Evolutionary conservation across 2,329 filamentous ascomycete genomes (phyloP), one percentile per base, ranked within the genome.

Genomic region (Penicillium paneum): DNA sequence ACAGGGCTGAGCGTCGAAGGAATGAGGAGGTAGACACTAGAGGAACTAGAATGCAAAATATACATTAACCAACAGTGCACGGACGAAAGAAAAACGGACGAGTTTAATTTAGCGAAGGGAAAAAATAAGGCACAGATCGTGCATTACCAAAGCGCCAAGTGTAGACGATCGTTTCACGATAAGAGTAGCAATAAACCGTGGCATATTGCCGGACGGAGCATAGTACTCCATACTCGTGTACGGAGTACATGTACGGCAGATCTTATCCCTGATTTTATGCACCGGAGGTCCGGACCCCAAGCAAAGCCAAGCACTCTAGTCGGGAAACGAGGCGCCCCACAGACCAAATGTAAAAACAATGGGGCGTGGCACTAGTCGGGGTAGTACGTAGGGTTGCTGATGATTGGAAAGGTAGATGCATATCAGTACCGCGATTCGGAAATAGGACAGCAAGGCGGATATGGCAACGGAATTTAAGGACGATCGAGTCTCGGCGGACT

Each of bases 221-320:
- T 24, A 39, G 46, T 24, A 26, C 8, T 31, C 12, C 21, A 21
- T 32, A 45, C 19, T 29, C n/a, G 17, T 32, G 24, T 31, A 43
- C n/a, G 1, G 7, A 13, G 12, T 6, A 44, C 36, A 15, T 11
- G n/a, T 19, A 43, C 36, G 41, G 36, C 43, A 43, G 10, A 49
- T 32, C 28, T 36, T 35, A 50, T 50, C 12, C 32, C 46, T 44
- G 21, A 54, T 28, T 32, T 38, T 47, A 52, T 60, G 57, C 49
- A 42, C 49, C 50, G 55, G 52, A 54, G 52, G 44, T 56, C 51
- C 56, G 58, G 59, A 55, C 47, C 53, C 60, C 58, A 61, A 60
- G 58, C 55, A 60, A 62, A 52, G 57, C 62, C 60, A 64, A 64
- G 62, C 62, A 62, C 57, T 63, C 44, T 63, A 63, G 60, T 54